Evolutionary conservation across 176 grass and related monocot species (phyloP).

Genomic region (Tillandsia leiboldiana): DNA sequence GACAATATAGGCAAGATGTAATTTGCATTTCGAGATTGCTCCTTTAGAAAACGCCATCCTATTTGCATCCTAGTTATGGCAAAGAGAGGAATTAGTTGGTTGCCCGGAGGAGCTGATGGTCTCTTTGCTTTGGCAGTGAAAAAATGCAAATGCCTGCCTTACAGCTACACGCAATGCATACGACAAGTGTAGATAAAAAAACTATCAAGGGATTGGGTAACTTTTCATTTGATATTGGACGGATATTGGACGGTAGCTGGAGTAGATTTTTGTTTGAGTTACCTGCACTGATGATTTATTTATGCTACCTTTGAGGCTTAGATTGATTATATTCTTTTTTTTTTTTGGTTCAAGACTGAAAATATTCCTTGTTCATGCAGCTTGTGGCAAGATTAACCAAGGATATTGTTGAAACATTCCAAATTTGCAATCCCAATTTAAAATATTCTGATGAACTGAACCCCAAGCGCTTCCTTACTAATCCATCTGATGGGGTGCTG

Average conservation of each 20-base stretch:
- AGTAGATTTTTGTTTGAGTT: too few relatives aligned
- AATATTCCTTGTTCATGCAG: neutral
- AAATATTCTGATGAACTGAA: constrained; percentile 9
- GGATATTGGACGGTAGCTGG: too few relatives aligned
- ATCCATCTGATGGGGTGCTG: constrained; percentile 4
- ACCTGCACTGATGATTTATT: neutral
- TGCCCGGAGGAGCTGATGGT: neutral
- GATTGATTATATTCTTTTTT: neutral
- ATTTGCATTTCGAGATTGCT: too few relatives aligned
- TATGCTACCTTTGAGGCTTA: neutral
- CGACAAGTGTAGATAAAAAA: neutral
- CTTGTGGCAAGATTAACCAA: constrained; percentile 7
- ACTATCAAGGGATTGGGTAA: neutral
- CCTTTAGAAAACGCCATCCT: neutral
- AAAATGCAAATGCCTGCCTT: neutral
- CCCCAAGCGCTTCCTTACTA: constrained; percentile 12
- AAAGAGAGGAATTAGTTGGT: neutral
- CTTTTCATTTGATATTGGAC: too few relatives aligned
- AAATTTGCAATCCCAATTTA: constrained; percentile 6
- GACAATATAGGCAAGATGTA: neutral
- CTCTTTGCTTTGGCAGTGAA: neutral
- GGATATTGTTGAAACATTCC: constrained; percentile 1
- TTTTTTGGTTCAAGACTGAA: neutral
- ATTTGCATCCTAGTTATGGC: neutral
- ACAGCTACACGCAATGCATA: neutral